Conservation (phyloP, 192 early-diverging fungal species). For the Polychytrium aggregatum region DNA sequence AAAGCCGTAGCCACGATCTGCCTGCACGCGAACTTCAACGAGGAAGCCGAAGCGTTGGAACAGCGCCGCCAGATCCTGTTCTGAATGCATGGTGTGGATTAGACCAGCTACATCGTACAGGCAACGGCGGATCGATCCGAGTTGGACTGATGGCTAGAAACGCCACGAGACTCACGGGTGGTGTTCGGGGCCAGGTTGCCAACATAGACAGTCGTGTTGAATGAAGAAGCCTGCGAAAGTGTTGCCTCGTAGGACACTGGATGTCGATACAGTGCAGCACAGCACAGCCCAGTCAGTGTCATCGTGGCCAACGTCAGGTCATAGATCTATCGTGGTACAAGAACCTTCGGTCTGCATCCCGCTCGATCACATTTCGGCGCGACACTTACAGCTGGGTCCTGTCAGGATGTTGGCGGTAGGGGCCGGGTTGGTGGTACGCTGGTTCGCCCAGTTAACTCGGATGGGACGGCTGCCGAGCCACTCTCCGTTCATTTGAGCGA, state of each 20-base stretch:
- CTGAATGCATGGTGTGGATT: constrained; percentile 12
- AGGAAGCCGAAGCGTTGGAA: constrained; percentile 73
- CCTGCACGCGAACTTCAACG: constrained; percentile 69
- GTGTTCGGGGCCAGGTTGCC: constrained; percentile 77
- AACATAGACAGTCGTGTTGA: constrained; percentile 82
- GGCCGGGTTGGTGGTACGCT: constrained; percentile 10
- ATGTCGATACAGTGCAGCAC: not conserved
- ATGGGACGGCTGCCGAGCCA: constrained; percentile 77
- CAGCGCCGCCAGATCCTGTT: constrained; percentile 56
- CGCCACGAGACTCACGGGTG: constrained; percentile 36
- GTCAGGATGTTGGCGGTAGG: too few species aligned
- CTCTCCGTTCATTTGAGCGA: constrained; percentile 78
- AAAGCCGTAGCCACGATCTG: constrained; percentile 88
- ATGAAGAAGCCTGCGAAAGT: constrained; percentile 60
- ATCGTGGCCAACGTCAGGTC: not conserved
- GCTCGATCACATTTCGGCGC: not conserved
- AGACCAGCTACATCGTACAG: too few species aligned
- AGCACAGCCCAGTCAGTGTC: not conserved
- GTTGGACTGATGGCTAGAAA: too few species aligned
- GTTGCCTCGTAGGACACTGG: constrained; percentile 72
- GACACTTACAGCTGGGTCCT: not conserved
- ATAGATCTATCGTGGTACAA: too few species aligned
- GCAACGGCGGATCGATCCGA: too few species aligned
- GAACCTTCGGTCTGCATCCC: too few species aligned
- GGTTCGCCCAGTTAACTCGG: constrained; percentile 91